phyloP scores from a whole-genome alignment of 768 basidiomycete genomes.

The Leccinum barrowsii region DNA sequence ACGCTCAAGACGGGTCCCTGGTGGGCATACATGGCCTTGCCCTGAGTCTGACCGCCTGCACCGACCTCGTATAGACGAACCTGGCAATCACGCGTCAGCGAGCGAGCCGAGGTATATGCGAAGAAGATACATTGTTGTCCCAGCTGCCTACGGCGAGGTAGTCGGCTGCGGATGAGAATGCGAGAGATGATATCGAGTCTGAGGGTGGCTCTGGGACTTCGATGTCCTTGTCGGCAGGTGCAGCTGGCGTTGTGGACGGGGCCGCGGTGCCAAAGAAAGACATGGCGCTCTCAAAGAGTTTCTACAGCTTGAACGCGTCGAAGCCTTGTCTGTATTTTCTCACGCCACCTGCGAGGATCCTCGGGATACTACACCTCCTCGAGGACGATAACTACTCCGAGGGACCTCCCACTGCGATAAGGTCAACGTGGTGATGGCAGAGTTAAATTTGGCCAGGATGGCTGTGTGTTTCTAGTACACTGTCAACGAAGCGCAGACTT shows the following conservation, averaged over 20 bases:
- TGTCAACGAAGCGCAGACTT: background rate
- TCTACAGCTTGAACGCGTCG: background rate
- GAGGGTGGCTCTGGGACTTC: conserved; percentile 77
- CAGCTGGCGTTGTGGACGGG: conserved; percentile 33
- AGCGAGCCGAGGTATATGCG: background rate
- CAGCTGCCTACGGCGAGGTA: conserved; percentile 91
- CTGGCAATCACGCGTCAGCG: conserved; percentile 36
- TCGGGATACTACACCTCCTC: too few relatives aligned
- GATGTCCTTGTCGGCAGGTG: conserved; percentile 66
- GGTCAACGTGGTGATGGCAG: background rate
- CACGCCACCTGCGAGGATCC: conserved; percentile 21
- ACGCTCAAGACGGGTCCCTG: conserved; percentile 86
- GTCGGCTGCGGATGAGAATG: conserved; percentile 83
- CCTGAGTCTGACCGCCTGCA: conserved; percentile 72
- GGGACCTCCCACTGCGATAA: background rate
- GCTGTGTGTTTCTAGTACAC: background rate
- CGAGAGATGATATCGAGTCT: conserved; percentile 82
- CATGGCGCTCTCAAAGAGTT: conserved; percentile 25
- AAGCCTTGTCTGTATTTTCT: background rate
- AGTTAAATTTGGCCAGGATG: background rate
- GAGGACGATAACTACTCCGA: too few relatives aligned
- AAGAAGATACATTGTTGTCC: conserved; percentile 73
- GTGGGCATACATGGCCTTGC: conserved; percentile 88
- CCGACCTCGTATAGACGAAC: conserved; percentile 92
- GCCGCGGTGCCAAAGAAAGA: conserved; percentile 40